Evolutionary conservation across 2,329 filamentous ascomycete genomes (phyloP).

Genomic region (Periconia sp.): DNA sequence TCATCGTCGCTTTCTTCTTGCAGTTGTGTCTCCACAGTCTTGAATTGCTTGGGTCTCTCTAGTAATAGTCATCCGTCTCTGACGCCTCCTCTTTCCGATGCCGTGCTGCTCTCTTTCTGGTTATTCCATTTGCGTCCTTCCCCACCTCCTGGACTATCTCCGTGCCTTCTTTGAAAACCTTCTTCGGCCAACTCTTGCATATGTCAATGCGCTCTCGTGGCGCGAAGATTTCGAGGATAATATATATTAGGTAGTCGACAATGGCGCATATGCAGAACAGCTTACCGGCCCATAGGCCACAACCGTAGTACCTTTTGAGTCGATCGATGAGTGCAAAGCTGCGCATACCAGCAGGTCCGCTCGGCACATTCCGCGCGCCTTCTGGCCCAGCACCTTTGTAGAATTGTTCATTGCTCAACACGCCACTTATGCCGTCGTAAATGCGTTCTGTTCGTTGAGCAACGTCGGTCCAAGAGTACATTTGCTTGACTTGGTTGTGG

Average conservation of each 20-base stretch:
- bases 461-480: constrained; percentile 99
- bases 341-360: constrained; percentile 72
- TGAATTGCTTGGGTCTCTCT: not conserved
- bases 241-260: constrained; percentile 89
- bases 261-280: constrained; percentile 94
- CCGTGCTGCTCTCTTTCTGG: constrained; percentile 35
- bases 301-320: constrained; percentile 95
- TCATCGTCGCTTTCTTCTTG: constrained; percentile 4
- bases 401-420: constrained; percentile 84
- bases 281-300: constrained; percentile 98
- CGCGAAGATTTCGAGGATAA: constrained; percentile 86
- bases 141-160: not conserved
- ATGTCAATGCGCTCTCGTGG: constrained; percentile 87
- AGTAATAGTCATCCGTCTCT: constrained; percentile 24
- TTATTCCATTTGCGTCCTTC: constrained; percentile 16
- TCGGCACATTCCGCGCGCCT: constrained; percentile 70
- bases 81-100: constrained; percentile 33
- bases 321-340: constrained; percentile 94
- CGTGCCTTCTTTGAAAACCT: constrained; percentile 46
- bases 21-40: too few species aligned
- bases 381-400: constrained; percentile 80
- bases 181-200: constrained; percentile 90
- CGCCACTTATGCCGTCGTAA: constrained; percentile 89
- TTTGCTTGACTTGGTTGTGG: constrained; percentile 94
- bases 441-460: constrained; percentile 92